Conservation (phyloP, 768 basidiomycete genomes). For the Tricholoma furcatifolium region DNA sequence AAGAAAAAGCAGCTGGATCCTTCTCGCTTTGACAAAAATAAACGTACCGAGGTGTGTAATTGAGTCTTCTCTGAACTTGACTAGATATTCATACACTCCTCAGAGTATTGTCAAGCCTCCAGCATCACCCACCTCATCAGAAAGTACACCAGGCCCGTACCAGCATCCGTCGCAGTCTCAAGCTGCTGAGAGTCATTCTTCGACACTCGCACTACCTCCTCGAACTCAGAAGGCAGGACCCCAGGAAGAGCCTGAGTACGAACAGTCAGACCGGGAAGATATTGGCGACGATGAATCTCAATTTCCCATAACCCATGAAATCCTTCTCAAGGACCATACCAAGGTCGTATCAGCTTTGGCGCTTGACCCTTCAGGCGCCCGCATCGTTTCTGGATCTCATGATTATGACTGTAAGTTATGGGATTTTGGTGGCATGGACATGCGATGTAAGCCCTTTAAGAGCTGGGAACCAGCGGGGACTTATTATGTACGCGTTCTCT, state of each 20-base stretch:
- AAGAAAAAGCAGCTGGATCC: slow-evolving; percentile 71
- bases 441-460: slow-evolving; percentile 89
- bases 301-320: slow-evolving; percentile 90
- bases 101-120: slow-evolving; percentile 1
- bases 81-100: slow-evolving; percentile 1
- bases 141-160: slow-evolving; percentile 18
- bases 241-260: slow-evolving; percentile 53
- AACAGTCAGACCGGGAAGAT: slow-evolving; percentile 47
- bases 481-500: slow-evolving; percentile 68
- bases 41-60: slow-evolving; percentile 45
- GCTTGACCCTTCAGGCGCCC: slow-evolving; percentile 91
- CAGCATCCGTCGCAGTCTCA: slow-evolving; percentile 5
- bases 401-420: slow-evolving; percentile 98
- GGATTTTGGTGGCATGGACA: slow-evolving; percentile 99
- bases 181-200: slow-evolving; percentile 15
- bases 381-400: slow-evolving; percentile 87
- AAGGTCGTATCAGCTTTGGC: slow-evolving; percentile 94
- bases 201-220: slow-evolving; percentile 24
- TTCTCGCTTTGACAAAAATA: slow-evolving; percentile 76
- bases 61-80: neutral
- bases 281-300: slow-evolving; percentile 51
- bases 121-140: neutral
- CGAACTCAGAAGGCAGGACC: slow-evolving; percentile 38
- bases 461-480: slow-evolving; percentile 93
- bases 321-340: slow-evolving; percentile 89